Percentiles rank a stretch among this genome's conserved stretches.
Evolutionary conservation across 2,329 filamentous ascomycete genomes (phyloP).

Genomic region (Penicillium sp.): DNA sequence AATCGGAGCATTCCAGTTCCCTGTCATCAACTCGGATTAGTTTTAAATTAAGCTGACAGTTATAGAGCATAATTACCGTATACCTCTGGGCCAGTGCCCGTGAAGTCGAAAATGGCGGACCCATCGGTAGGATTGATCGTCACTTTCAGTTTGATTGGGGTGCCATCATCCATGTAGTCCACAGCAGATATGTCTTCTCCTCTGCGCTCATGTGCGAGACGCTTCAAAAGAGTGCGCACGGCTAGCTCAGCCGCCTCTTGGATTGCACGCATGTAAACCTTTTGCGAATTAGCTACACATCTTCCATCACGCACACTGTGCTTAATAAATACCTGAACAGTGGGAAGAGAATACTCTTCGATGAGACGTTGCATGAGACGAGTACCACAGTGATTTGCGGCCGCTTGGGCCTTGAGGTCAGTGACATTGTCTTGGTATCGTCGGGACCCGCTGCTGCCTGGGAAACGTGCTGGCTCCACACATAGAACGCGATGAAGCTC

Average conservation of each 20-base stretch:
- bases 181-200: slow-evolving; percentile 57
- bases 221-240: slow-evolving; percentile 60
- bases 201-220: slow-evolving; percentile 36
- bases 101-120: slow-evolving; percentile 64
- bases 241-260: slow-evolving; percentile 65
- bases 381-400: slow-evolving; percentile 73
- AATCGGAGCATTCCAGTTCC: slow-evolving; percentile 67
- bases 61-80: too few relatives aligned
- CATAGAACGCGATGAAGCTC: slow-evolving; percentile 59
- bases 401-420: slow-evolving; percentile 71
- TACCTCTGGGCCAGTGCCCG: slow-evolving; percentile 65
- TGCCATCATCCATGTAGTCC: slow-evolving; percentile 75
- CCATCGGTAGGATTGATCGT: slow-evolving; percentile 59
- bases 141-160: slow-evolving; percentile 60
- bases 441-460: slow-evolving; percentile 64
- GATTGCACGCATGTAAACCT: slow-evolving; percentile 71
- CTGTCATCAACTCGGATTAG: too few relatives aligned
- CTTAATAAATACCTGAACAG: slow-evolving; percentile 64
- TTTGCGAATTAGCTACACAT: too few relatives aligned
- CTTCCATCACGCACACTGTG: too few relatives aligned
- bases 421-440: slow-evolving; percentile 70
- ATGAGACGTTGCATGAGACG: slow-evolving; percentile 61
- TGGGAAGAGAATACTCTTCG: slow-evolving; percentile 61
- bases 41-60: too few relatives aligned
- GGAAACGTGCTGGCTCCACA: slow-evolving; percentile 59